Conservation (phyloP, 192 early-diverging fungal genomes). For the Dissophora ornata region DNA sequence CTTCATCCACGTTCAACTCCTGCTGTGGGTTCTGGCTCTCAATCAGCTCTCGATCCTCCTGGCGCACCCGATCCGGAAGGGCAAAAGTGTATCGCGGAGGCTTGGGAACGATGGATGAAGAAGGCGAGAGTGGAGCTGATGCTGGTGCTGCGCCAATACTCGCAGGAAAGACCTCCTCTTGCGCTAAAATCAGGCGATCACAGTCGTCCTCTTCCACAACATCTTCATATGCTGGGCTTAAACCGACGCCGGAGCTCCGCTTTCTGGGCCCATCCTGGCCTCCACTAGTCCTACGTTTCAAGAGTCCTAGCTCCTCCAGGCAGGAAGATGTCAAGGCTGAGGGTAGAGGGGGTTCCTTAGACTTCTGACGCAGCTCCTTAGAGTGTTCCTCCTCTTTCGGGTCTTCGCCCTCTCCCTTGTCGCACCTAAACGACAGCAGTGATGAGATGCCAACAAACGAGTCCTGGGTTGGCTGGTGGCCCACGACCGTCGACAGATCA, state of each 20-base stretch:
- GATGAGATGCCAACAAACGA: background rate
- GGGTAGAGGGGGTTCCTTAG: background rate
- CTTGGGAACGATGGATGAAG: background rate
- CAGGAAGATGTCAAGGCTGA: constrained; percentile 5
- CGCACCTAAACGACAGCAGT: background rate
- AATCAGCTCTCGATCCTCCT: background rate
- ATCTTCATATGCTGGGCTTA: background rate
- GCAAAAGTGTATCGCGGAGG: background rate
- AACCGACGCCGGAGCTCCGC: background rate
- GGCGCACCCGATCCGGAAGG: background rate
- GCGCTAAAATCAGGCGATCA: background rate
- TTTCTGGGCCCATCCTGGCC: background rate
- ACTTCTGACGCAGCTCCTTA: background rate
- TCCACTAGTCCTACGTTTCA: background rate
- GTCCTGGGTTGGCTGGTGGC: background rate
- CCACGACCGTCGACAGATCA: constrained; percentile 8
- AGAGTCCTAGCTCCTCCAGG: constrained; percentile 12
- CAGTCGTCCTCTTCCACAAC: background rate
- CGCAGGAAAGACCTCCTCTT: background rate
- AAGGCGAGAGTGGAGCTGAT: background rate
- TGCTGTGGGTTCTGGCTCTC: background rate
- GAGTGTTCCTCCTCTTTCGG: background rate
- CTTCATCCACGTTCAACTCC: background rate
- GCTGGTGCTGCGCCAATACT: background rate
- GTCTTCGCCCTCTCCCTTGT: background rate